These are phyloP conservation scores for Aspergillus terreus DNA, from an alignment of 2,329 filamentous ascomycete species.

Conservation along the genomic window DNA sequence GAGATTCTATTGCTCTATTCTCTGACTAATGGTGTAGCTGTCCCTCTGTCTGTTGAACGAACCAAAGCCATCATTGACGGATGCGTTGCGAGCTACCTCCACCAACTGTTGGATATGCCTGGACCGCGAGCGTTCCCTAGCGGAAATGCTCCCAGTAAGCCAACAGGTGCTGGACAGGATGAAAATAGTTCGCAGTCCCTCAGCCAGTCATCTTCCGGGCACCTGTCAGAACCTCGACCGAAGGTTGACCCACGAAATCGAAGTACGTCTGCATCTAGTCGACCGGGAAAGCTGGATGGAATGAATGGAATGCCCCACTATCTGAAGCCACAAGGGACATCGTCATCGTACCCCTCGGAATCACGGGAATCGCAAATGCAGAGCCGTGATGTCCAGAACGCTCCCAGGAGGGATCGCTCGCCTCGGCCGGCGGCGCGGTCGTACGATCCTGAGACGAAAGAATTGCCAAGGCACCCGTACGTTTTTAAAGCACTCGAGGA, in stretches of 20 bases:
- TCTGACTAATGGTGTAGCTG: constrained; percentile 25
- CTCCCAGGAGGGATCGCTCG: constrained; percentile 17
- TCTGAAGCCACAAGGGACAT: constrained; percentile 13
- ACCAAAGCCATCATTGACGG: constrained; percentile 57
- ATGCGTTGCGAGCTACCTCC: constrained; percentile 52
- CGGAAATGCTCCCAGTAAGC: constrained; percentile 10
- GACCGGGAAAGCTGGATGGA: constrained; percentile 12
- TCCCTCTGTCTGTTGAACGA: constrained; percentile 57
- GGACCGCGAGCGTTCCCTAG: constrained; percentile 17
- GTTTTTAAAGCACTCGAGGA: constrained; percentile 76
- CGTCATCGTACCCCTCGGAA: constrained; percentile 12
- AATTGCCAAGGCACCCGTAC: constrained; percentile 33
- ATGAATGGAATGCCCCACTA: constrained; percentile 15
- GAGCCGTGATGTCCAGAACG: constrained; percentile 24
- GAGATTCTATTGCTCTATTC: background rate
- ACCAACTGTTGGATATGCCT: constrained; percentile 32
- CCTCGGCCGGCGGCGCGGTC: constrained; percentile 16
- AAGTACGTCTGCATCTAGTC: constrained; percentile 25
- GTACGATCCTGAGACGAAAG: constrained; percentile 37
- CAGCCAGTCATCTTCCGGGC: constrained; percentile 5
- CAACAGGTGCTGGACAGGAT: constrained; percentile 9
- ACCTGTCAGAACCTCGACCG: constrained; percentile 16
- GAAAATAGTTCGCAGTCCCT: constrained; percentile 8
- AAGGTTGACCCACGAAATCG: constrained; percentile 20
- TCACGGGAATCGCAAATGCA: constrained; percentile 18